phyloP scores from a whole-genome alignment of 805 yeast genomes.

The Wickerhamiella bombiphila region DNA sequence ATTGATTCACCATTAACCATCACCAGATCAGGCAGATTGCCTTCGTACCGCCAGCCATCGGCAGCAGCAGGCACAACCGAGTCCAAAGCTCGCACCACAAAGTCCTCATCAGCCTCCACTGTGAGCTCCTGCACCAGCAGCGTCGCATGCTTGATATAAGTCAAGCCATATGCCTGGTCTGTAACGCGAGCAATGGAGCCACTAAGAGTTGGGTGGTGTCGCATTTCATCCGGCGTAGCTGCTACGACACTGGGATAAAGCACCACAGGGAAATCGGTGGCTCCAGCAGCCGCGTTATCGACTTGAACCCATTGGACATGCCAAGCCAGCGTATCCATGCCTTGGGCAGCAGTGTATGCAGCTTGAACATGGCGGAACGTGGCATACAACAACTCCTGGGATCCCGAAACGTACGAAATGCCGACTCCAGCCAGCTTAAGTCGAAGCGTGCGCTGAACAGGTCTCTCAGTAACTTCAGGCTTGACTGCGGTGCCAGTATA shows the following conservation, averaged over 20 bases:
- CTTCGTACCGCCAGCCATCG: slow-evolving; percentile 24
- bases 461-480: slow-evolving; percentile 14
- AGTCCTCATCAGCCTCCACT: slow-evolving; percentile 86
- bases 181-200: slow-evolving; percentile 71
- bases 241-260: slow-evolving; percentile 85
- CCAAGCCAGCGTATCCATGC: slow-evolving; percentile 64
- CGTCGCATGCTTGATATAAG: slow-evolving; percentile 84
- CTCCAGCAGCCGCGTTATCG: slow-evolving; percentile 75
- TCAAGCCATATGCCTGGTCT: slow-evolving; percentile 82
- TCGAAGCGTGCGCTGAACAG: slow-evolving; percentile 24
- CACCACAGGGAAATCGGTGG: slow-evolving; percentile 65
- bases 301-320: slow-evolving; percentile 90
- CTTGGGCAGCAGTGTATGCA: slow-evolving; percentile 66
- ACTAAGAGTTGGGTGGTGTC: slow-evolving; percentile 79
- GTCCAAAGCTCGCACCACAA: slow-evolving; percentile 37
- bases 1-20: slow-evolving; percentile 29
- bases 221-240: slow-evolving; percentile 67
- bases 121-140: slow-evolving; percentile 79
- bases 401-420: slow-evolving; percentile 60
- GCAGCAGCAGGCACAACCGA: background rate
- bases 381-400: slow-evolving; percentile 73
- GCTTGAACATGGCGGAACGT: slow-evolving; percentile 70
- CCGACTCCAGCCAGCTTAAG: slow-evolving; percentile 70
- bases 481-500: slow-evolving; percentile 32
- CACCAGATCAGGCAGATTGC: too few relatives aligned